Evolutionary conservation across 176 grass and related monocot species (phyloP).

Genomic region (Alopecurus myosuroides): DNA sequence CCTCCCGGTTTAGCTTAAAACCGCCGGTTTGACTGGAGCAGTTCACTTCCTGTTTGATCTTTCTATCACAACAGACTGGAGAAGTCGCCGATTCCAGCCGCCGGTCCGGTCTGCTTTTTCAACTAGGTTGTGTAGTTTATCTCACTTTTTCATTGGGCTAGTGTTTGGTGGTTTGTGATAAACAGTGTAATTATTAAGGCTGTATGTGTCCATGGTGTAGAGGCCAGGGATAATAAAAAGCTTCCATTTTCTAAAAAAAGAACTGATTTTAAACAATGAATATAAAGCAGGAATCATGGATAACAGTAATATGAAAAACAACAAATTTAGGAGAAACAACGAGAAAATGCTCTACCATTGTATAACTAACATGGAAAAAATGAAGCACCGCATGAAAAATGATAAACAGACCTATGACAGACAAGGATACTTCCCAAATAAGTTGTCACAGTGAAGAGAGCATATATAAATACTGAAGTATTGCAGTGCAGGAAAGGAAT

Average conservation of each 20-base stretch:
- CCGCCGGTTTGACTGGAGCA: too few species aligned
- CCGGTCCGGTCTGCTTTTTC: too few species aligned
- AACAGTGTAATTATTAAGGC: background rate
- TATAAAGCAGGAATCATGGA: background rate
- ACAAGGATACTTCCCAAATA: background rate
- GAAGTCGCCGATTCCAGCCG: too few species aligned
- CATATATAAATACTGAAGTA: background rate
- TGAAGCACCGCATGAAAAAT: conserved; percentile 7
- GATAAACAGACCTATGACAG: background rate
- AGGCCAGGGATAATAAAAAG: background rate
- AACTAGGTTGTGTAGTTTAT: background rate
- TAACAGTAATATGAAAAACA: background rate
- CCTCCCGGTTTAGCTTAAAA: too few species aligned
- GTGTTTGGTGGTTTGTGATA: background rate
- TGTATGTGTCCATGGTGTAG: background rate
- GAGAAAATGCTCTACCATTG: background rate
- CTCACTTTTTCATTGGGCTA: background rate
- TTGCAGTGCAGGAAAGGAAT: background rate
- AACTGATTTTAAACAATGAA: background rate
- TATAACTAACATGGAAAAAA: background rate
- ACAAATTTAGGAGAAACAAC: background rate
- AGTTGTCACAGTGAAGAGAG: background rate
- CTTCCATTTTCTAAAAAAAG: background rate
- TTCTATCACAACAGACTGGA: too few species aligned
- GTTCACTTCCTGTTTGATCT: too few species aligned